These are phyloP conservation scores for Acacia melanoxylon DNA, from an alignment of 306 rosid species.

Conservation along the genomic window DNA sequence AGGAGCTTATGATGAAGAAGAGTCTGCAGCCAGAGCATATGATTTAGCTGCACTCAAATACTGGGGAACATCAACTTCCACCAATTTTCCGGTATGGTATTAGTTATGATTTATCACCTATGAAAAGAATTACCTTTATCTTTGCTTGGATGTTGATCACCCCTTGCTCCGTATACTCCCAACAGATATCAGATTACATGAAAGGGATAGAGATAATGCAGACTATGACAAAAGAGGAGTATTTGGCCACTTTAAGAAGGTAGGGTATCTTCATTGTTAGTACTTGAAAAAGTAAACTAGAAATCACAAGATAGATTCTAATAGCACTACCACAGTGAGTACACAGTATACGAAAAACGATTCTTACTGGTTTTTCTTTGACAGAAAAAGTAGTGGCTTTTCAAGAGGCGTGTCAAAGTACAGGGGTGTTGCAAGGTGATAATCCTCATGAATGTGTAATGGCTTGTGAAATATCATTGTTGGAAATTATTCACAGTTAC, in stretches of 20 bases:
- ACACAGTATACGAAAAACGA: not conserved
- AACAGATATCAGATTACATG: constrained; percentile 64
- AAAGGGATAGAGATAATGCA: constrained; percentile 67
- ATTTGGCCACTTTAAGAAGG: constrained; percentile 86
- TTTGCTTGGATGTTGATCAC: constrained; percentile 17
- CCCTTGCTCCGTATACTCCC: constrained; percentile 1
- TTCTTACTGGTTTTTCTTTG: not conserved
- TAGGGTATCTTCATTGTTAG: not conserved
- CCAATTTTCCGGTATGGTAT: constrained; percentile 65
- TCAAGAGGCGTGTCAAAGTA: constrained; percentile 84
- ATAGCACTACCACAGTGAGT: not conserved
- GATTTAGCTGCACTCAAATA: constrained; percentile 83
- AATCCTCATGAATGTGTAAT: not conserved
- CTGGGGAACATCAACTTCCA: constrained; percentile 76
- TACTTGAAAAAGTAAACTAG: not conserved
- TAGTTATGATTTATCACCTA: not conserved
- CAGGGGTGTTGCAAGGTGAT: constrained; percentile 86
- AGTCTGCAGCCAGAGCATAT: constrained; percentile 81
- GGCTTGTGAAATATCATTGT: not conserved
- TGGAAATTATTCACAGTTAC: constrained; percentile 7
- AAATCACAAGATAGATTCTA: not conserved
- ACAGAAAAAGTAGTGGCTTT: constrained; percentile 83
- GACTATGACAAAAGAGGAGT: constrained; percentile 73
- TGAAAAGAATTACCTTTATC: not conserved
- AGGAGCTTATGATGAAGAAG: constrained; percentile 89